Evolutionary conservation across 805 yeast species (phyloP).

Genomic region (Candida multigemmis): DNA sequence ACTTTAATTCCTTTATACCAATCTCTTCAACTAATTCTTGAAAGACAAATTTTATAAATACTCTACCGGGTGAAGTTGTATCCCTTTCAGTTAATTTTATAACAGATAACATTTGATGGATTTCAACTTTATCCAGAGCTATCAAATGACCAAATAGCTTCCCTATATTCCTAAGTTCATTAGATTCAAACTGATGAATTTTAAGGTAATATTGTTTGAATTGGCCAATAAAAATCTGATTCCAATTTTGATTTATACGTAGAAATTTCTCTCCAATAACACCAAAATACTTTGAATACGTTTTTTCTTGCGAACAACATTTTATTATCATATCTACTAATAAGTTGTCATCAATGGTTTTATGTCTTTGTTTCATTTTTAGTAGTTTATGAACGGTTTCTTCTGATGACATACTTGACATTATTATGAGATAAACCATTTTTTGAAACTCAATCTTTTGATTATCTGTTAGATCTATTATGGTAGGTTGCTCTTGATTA

Average conservation of each 20-base stretch:
- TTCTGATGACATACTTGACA: slow-evolving; percentile 85
- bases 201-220: slow-evolving; percentile 50
- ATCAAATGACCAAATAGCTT: slow-evolving; percentile 80
- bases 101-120: slow-evolving; percentile 44
- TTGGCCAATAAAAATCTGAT: slow-evolving; percentile 35
- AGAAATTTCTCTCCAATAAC: slow-evolving; percentile 62
- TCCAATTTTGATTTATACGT: slow-evolving; percentile 47
- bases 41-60: slow-evolving; percentile 72
- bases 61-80: slow-evolving; percentile 74
- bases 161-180: slow-evolving; percentile 70
- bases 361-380: slow-evolving; percentile 25
- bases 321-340: slow-evolving; percentile 68
- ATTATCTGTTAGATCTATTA: slow-evolving; percentile 63
- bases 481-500: slow-evolving; percentile 13
- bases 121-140: slow-evolving; percentile 58
- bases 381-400: slow-evolving; percentile 87
- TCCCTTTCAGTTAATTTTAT: slow-evolving; percentile 59
- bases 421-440: slow-evolving; percentile 69
- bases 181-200: slow-evolving; percentile 62
- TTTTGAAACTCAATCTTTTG: slow-evolving; percentile 60
- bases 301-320: slow-evolving; percentile 77
- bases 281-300: slow-evolving; percentile 82
- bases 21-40: slow-evolving; percentile 72
- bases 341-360: slow-evolving; percentile 30
- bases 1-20: slow-evolving; percentile 46